Evolutionary conservation across 2,329 filamentous ascomycete species (phyloP).

Genomic region (Microdochium nivale): DNA sequence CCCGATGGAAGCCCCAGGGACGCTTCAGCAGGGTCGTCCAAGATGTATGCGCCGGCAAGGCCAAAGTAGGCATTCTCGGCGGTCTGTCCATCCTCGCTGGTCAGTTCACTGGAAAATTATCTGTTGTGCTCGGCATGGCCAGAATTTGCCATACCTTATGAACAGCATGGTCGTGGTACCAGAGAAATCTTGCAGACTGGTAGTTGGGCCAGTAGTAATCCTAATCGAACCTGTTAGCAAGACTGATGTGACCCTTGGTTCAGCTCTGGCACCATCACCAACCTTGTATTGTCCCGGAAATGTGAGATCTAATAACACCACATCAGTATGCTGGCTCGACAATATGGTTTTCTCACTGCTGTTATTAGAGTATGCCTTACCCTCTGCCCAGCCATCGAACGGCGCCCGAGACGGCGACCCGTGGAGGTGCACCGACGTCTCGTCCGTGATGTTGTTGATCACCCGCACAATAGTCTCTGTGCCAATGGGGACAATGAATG

Average conservation of each 20-base stretch:
- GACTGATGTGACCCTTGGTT: too few species aligned
- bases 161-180: slow-evolving; percentile 45
- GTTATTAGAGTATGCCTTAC: too few species aligned
- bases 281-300: slow-evolving; percentile 44
- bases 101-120: slow-evolving; percentile 10
- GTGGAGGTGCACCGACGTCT: slow-evolving; percentile 44
- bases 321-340: too few species aligned
- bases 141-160: slow-evolving; percentile 18
- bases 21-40: slow-evolving; percentile 40
- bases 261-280: slow-evolving; percentile 1
- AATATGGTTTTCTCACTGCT: too few species aligned
- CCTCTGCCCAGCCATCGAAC: slow-evolving; percentile 44
- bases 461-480: slow-evolving; percentile 45
- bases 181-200: slow-evolving; percentile 42
- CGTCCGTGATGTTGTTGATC: slow-evolving; percentile 35
- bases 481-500: slow-evolving; percentile 36
- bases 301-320: slow-evolving; percentile 30
- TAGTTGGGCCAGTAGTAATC: slow-evolving; percentile 54
- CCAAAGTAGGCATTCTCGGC: slow-evolving; percentile 47
- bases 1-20: slow-evolving; percentile 36
- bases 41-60: slow-evolving; percentile 46
- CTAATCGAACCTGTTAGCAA: neutral
- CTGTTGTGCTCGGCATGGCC: slow-evolving; percentile 3
- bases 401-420: slow-evolving; percentile 40
- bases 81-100: slow-evolving; percentile 26